A percentile compares a stretch with the other conserved stretches of the same genome.
phyloP scores from a whole-genome alignment of 1,139 yeast genomes.

The Nakaseomyces kungkrabaensis region DNA sequence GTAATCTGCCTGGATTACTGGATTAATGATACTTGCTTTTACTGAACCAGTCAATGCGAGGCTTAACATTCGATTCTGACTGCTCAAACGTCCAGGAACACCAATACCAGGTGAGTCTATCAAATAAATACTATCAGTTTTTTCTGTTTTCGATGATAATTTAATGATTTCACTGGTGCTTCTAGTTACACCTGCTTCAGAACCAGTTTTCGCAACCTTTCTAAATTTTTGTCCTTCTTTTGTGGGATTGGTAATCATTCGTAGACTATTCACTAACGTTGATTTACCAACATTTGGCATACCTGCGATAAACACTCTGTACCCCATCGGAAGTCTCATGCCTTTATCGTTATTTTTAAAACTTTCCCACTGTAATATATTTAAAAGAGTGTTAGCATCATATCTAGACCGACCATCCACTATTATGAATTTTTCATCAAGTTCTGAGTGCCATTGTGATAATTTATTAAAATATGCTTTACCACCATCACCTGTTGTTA shows the following conservation, averaged over 20 bases:
- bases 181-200: conserved; percentile 85
- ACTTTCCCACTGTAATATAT: conserved; percentile 36
- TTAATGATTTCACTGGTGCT: conserved; percentile 69
- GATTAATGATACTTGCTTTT: conserved; percentile 62
- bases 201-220: conserved; percentile 80
- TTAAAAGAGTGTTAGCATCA: conserved; percentile 46
- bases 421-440: conserved; percentile 45
- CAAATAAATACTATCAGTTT: conserved; percentile 53
- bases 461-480: conserved; percentile 12
- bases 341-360: conserved; percentile 19
- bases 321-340: conserved; percentile 76
- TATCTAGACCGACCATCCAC: conserved; percentile 47
- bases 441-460: conserved; percentile 34
- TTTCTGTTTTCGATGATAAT: conserved; percentile 32
- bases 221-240: conserved; percentile 25
- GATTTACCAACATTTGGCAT: conserved; percentile 99
- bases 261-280: conserved; percentile 67
- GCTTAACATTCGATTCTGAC: conserved; percentile 58
- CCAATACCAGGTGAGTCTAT: conserved; percentile 93
- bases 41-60: conserved; percentile 72
- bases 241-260: conserved; percentile 35
- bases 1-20: conserved; percentile 80
- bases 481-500: conserved; percentile 7
- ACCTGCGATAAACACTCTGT: conserved; percentile 69
- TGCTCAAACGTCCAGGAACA: conserved; percentile 57